Evolutionary conservation across 495 filamentous ascomycete genomes (phyloP).

Genomic region (Amphirosellinia nigrospora): DNA sequence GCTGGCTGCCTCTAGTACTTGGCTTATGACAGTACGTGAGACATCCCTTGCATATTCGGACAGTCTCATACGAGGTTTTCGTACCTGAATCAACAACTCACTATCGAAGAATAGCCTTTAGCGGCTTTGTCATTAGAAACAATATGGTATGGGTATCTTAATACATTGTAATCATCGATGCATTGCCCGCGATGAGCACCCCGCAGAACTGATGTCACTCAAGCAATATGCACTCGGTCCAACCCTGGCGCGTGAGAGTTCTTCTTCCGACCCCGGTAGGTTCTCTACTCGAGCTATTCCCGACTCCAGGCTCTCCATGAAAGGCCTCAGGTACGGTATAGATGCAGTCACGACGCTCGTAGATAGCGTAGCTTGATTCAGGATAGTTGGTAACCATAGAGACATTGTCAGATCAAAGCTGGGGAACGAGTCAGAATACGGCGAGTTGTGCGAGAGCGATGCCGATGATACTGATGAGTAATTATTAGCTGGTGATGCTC

Average conservation of each 20-base stretch:
- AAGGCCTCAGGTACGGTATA: slow-evolving; percentile 54
- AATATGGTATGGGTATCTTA: not conserved
- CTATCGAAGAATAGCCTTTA: not conserved
- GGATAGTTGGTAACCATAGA: slow-evolving; percentile 41
- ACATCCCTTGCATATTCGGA: slow-evolving; percentile 6
- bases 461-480: not conserved
- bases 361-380: slow-evolving; percentile 46
- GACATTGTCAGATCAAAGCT: slow-evolving; percentile 35
- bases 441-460: slow-evolving; percentile 40
- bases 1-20: not conserved
- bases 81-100: not conserved
- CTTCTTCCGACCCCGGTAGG: slow-evolving; percentile 26
- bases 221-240: slow-evolving; percentile 44
- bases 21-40: not conserved
- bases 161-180: slow-evolving; percentile 2
- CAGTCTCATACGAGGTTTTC: not conserved
- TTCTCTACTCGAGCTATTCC: slow-evolving; percentile 50
- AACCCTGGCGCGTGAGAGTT: slow-evolving; percentile 35
- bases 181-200: slow-evolving; percentile 10
- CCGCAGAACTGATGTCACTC: slow-evolving; percentile 29
- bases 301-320: slow-evolving; percentile 52
- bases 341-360: slow-evolving; percentile 52
- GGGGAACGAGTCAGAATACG: slow-evolving; percentile 29
- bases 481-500: slow-evolving; percentile 34
- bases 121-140: slow-evolving; percentile 1